Evolutionary conservation across 148 eudicot species (phyloP), one percentile per base, ranked within the genome.

Genomic region (Nepenthes gracilis): DNA sequence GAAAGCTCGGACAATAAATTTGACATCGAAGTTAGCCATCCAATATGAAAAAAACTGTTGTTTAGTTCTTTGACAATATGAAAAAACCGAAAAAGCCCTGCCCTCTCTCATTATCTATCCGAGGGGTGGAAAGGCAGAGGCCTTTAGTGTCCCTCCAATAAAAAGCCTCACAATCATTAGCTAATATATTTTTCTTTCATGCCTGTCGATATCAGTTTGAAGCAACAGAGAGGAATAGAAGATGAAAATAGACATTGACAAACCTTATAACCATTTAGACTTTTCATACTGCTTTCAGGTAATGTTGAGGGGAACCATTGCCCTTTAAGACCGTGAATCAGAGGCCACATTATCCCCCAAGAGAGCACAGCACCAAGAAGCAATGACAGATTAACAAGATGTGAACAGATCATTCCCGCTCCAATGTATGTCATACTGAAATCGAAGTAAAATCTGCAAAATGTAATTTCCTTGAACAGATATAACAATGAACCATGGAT

Each of bases 351-450:
- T 36, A 85, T 57, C 33, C 91, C 96, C 80, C 82, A 88, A 0
- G 96, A 88, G 34, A 88, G 76, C 64, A 81, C 62, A 35, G 91
- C 88, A 8, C 91, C 96, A 58, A 83, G 50, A 53, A 88, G 88
- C 73, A 82, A 57, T 7, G 91, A 85, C 48, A 78, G 61, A 59
- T 85, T 88, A 35, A 88, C 96, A 6, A 77, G 72, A 64, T 88
- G 91, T 59, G 91, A 79, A 70, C 96, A 88, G 43, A 88, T 88
- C 91, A 88, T 88, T 65, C 96, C 96, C 0, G 91, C 88, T 60
- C 96, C 96, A 45, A 85, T 60, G 37, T 88, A 88, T 5, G 91
- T 85, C 86, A 77, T 74, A 62, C 81, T 77, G 73, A 88, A 88
- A 80, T 85, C 96, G 49, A 85, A 85, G 78, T 78, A 84, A 74